These are phyloP conservation scores for Neurospora intermedia DNA, from an alignment of 495 filamentous ascomycete genomes.

Conservation along the genomic window DNA sequence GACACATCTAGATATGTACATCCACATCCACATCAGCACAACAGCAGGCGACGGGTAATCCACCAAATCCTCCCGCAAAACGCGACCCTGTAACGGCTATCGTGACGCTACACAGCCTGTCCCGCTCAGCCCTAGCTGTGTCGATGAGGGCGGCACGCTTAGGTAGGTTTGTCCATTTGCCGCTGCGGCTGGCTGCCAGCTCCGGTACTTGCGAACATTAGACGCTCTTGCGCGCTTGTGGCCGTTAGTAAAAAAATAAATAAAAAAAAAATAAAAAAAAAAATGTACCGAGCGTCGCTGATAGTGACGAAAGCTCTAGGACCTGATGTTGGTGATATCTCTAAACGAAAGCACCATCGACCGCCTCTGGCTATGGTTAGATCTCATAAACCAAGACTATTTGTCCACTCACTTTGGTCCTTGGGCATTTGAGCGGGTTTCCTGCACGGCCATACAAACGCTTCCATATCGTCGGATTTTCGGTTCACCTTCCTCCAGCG, in stretches of 20 bases:
- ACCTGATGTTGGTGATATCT: not conserved
- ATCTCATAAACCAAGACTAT: not conserved
- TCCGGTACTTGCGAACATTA: not conserved
- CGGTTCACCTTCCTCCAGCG: conserved; percentile 12
- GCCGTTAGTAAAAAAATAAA: not conserved
- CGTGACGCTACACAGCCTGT: not conserved
- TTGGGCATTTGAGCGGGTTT: not conserved
- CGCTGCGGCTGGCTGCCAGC: not conserved
- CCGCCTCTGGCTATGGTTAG: not conserved
- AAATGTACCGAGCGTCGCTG: not conserved
- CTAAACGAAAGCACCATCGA: not conserved
- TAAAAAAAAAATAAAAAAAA: not conserved
- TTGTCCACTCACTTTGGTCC: not conserved
- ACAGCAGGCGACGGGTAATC: not conserved
- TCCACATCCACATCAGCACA: not conserved
- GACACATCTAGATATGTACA: not conserved
- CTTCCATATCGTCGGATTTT: conserved; percentile 16
- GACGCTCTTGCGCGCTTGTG: not conserved
- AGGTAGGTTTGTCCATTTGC: not conserved
- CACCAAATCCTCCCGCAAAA: not conserved
- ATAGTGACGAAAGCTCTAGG: not conserved
- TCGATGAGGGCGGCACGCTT: not conserved
- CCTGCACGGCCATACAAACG: conserved; percentile 1
- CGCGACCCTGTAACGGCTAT: not conserved
- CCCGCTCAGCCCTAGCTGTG: not conserved